Base-by-base conservation (phyloP, 2,329 filamentous ascomycete genomes). In the Didymella lethalis region DNA sequence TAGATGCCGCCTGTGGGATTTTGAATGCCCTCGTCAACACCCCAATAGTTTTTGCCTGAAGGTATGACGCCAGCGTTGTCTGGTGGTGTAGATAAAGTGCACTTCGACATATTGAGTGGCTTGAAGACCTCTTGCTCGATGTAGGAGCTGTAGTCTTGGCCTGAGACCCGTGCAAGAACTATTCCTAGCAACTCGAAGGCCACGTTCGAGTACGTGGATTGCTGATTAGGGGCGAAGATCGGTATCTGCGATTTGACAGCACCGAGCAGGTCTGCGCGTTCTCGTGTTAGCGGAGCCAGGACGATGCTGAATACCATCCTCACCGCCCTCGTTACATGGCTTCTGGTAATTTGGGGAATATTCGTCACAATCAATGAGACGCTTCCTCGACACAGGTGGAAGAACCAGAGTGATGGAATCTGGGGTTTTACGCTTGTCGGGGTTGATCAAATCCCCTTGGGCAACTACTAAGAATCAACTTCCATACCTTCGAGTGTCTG, bases 1-100 rank as follows among this genome's bases (percentile, higher is more conserved):
- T 80, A 83, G 29, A 82, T 75, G 1, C 79, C 80, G 8, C 80
- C 80, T 0, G 79, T 79, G 2, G 80, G 80, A 16, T 70, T 75
- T 49, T 80, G 76, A 0, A 81, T 69, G 2, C 80, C 80, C 48
- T 73, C 69, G 14, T 81, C 74, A 0, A 78, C 65, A 49, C 76
- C 79, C 78, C 78, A 81, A 64, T 75, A 80, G 16, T 75, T 70
- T 0, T 66, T 62, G 1, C 68, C 68, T 0, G 71, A 20, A 0
- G 78, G 78, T 5, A 81, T 76, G 0, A 80, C 78, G 8, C 77
- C 78, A 53, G 75, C 68, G 14, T 68, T 68, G 55, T 80, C 75
- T 3, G 69, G 65, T 4, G 75, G 74, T 11, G 34, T 29, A 1
- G 67, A 66, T 4, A 76, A 48, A 0, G 68, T 69, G 52, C 68